Base-by-base conservation (phyloP, 345 rosid species). In the Sisymbrium irio region DNA sequence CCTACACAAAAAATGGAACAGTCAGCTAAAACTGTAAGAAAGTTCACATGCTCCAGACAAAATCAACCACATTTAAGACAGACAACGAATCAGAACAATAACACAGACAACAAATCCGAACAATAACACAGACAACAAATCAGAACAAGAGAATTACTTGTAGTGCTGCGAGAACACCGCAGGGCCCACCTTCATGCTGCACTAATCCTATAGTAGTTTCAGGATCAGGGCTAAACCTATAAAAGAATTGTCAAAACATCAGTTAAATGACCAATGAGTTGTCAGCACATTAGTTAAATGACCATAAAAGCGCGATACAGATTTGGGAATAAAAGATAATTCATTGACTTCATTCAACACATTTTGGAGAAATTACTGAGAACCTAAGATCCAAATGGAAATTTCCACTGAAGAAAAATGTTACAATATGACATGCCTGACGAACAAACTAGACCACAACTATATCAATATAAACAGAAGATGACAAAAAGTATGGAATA, bases 101-200 rank as follows among this genome's bases (percentile, higher is more conserved):
- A 14, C 9, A 17, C 42, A 50, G 51, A 71, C 5, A 58, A 71
- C 36, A 37, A n/a, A 62, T 15, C 25, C 59, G 12, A 41, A 59
- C 2, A 58, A 62, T n/a, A 17, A 14, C 9, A 17, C 42, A 50
- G 51, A 71, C 5, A 58, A 71, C 36, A 37, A n/a, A 62, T 15
- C 25, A 66, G 12, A 41, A 59, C 2, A 58, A 62, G 46, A 69
- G 20, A 67, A 72, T 84, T 90, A 95, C 99, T 83, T 96, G 99
- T 74, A 96, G 67, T 60, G 99, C 83, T 62, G 99, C 99, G 83
- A 96, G 86, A 80, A 96, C 99, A 69, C 99, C 98, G 63, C 99
- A 96, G 54, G 98, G 99, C 65, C 99, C 99, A 75, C 99, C 99
- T 89, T 95, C 99, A 85, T 92, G 98, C 91, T 95, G 99, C 87